Evolutionary conservation across 495 filamentous ascomycete genomes (phyloP), one percentile per base, ranked within the genome.

Genomic region (Penicillium pancosmium): DNA sequence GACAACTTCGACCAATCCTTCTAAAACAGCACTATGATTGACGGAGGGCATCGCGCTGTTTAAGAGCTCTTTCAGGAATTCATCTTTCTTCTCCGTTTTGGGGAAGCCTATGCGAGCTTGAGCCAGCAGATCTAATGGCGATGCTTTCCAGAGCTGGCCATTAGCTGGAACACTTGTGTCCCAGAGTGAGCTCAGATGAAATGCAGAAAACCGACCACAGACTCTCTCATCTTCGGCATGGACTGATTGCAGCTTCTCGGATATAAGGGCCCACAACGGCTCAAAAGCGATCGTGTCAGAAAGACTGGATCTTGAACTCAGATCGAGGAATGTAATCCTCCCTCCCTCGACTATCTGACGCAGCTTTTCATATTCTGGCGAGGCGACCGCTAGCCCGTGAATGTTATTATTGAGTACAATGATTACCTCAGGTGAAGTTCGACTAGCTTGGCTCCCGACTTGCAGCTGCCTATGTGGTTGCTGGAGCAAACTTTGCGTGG

Each of bases 401-500:
- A 23, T 41, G 40, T 40, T 23, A 11, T 49, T 16, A 16, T 50
- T 64, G 15, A 60, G 21, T 25, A 60, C 36, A 31, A 64, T 54
- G 33, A 64, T 44, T 21, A 51, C 46, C 21, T 46, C 50, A 44
- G 51, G 50, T 10, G 23, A 38, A 15, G 15, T 15, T 6, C 38
- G 40, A 19, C 53, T n/a, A 8, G 50, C 48, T 40, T 57, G 52
- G 33, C 25, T n/a, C 3, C 57, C 57, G 25, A 64, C 25, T 25
- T 43, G 23, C 6, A 61, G 9, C n/a, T 49, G 18, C 16, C 47
- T 33, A 53, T 38, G 40, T 19, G 58, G 59, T 19, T 21, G n/a
- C 19, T 50, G 16, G 1, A 61, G 51, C n/a, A 65, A 31, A 21
- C 54, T 35, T 33, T 31, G 43, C 31, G 40, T 41, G 7, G 27